Percentiles rank a stretch among this genome's conserved stretches.
Conservation (phyloP, 352 stramenopile genomes). For the Phytopythium chamaehyphon region DNA sequence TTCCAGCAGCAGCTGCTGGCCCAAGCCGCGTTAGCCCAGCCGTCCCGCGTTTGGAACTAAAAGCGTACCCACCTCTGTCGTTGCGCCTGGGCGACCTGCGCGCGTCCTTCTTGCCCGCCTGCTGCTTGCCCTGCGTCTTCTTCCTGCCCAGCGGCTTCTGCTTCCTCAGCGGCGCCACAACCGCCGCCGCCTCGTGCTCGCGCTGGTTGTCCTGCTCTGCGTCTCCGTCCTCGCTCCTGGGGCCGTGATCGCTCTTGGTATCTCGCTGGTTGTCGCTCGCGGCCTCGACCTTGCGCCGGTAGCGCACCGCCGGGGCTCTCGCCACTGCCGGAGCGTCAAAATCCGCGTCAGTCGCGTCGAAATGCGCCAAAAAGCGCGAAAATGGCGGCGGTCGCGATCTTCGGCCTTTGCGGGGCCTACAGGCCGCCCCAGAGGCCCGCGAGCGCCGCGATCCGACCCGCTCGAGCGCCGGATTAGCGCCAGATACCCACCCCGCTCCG, state of each 20-base stretch:
- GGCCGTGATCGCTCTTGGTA: conserved; percentile 6
- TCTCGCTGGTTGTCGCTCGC: conserved; percentile 22
- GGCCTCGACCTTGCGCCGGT: conserved; percentile 44
- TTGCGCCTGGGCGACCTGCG: not conserved
- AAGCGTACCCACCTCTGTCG: not conserved
- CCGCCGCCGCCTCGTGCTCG: not conserved
- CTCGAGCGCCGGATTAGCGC: not conserved
- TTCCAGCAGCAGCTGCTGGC: no score
- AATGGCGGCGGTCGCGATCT: no score
- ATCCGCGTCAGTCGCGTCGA: no score
- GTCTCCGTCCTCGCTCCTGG: not conserved
- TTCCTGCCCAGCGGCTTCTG: not conserved
- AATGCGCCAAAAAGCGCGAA: no score
- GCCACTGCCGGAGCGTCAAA: no score
- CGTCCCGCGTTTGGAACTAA: not conserved
- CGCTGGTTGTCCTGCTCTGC: conserved; percentile 4
- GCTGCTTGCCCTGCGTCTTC: conserved; percentile 4
- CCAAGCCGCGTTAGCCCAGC: no score
- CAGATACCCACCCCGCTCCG: conserved; percentile 28
- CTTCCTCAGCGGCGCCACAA: not conserved
- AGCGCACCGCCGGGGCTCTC: conserved; percentile 23
- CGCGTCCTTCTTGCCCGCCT: conserved; percentile 3
- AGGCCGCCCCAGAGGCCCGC: conserved; percentile 1
- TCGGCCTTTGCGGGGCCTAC: not conserved
- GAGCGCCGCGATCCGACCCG: not conserved